Evolutionary conservation across 2,329 filamentous ascomycete genomes (phyloP), one percentile per base, ranked within the genome.

Genomic region (Aspergillus chevalieri): DNA sequence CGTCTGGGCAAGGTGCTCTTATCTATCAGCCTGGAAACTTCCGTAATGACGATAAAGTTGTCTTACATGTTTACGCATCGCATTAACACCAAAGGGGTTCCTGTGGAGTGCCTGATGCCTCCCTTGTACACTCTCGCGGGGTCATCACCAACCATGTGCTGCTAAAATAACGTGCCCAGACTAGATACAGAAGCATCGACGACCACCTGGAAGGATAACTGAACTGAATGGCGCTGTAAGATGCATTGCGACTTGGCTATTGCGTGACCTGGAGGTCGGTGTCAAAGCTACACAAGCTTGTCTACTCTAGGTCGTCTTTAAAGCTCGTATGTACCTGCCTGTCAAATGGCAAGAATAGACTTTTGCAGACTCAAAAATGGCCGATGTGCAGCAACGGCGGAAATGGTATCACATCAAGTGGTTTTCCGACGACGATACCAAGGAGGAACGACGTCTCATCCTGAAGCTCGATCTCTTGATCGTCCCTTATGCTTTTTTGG

Each of bases 401-500:
- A 57, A 58, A 52, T 62, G 59, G 60, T 62, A 58, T 28, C 53
- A 55, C 2, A 46, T 64, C 17, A 67, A 75, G 50, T 80, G 76
- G 77, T 80, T 74, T 58, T 63, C 75, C 2, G 64, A 72, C 15
- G 64, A 74, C 6, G 79, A 82, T 52, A 77, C 71, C 0, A 65
- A 66, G 0, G 73, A 75, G 48, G 78, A 82, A 53, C 68, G 75
- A 38, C 72, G 68, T 51, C 66, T 82, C 3, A 77, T 83, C 33
- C 47, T 74, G 21, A 82, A 82, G 57, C 70, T 83, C 10, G 79
- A 83, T 52, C 60, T 78, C 0, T 62, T 81, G 2, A 77, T 82
- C 33, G 74, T 83, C 0, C 78, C 78, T 0, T 82, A 81, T 56
- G 78, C 77, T 0, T 76, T 81, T 42, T 60, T 82, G 2, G 71